phyloP scores from a whole-genome alignment of 805 yeast genomes.

The Lachancea quebecensis region DNA sequence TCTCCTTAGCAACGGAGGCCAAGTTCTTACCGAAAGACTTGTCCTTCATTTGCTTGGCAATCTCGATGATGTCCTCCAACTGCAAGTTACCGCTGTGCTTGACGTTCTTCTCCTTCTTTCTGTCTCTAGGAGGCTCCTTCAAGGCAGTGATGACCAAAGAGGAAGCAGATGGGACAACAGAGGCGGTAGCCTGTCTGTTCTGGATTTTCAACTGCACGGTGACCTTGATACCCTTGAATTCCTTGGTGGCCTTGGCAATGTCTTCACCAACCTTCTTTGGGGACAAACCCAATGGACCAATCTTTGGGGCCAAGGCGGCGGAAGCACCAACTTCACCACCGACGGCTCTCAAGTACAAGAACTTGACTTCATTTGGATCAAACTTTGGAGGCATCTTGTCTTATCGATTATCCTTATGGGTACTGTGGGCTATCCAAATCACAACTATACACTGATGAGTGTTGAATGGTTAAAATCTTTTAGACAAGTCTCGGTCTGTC shows the following conservation, averaged over 20 bases:
- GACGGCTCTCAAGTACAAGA: slow-evolving; percentile 98
- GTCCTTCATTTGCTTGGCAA: slow-evolving; percentile 96
- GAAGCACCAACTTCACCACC: slow-evolving; percentile 99
- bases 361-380: slow-evolving; percentile 98
- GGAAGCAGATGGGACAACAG: slow-evolving; percentile 99
- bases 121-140: slow-evolving; percentile 99
- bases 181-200: slow-evolving; percentile 99
- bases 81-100: slow-evolving; percentile 99
- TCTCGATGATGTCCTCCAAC: slow-evolving; percentile 90
- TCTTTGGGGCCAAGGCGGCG: slow-evolving; percentile 99
- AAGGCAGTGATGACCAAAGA: slow-evolving; percentile 98
- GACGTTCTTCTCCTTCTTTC: slow-evolving; percentile 99
- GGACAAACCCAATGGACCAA: slow-evolving; percentile 99
- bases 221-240: slow-evolving; percentile 98
- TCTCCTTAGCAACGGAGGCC: slow-evolving; percentile 96
- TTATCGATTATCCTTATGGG: slow-evolving; percentile 13
- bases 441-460: neutral
- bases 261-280: slow-evolving; percentile 99
- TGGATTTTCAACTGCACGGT: slow-evolving; percentile 98
- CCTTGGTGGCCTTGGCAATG: slow-evolving; percentile 99
- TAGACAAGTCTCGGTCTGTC: neutral
- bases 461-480: slow-evolving; percentile 1
- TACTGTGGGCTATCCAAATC: slow-evolving; percentile 5
- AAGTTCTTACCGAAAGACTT: slow-evolving; percentile 97
- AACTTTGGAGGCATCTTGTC: slow-evolving; percentile 89